Conservation (phyloP, 2,329 filamentous ascomycete species). For the Bipolaris gigantea region DNA sequence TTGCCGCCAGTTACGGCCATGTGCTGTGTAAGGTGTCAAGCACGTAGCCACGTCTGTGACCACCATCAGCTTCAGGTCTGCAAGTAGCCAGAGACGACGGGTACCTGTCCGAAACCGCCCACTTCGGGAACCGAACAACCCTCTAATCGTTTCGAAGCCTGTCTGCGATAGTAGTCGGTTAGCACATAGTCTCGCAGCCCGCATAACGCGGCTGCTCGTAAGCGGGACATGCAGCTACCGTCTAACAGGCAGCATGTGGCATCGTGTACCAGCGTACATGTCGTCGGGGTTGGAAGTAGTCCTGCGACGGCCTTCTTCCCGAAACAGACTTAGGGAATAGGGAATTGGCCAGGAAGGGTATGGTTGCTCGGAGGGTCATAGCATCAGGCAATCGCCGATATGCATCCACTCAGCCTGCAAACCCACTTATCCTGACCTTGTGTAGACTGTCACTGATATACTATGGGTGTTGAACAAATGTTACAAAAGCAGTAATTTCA, state of each 20-base stretch:
- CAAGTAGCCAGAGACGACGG: slow-evolving; percentile 6
- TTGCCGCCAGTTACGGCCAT: neutral
- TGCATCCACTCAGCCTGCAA: neutral
- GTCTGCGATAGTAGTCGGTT: neutral
- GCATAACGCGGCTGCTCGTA: neutral
- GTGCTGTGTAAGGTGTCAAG: too few species aligned
- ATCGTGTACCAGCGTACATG: too few species aligned
- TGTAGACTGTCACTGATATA: too few species aligned
- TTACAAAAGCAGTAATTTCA: neutral
- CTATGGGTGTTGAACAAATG: neutral
- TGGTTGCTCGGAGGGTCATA: neutral
- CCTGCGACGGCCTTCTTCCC: neutral
- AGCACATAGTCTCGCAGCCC: neutral
- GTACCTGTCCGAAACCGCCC: slow-evolving; percentile 4
- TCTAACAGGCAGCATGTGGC: too few species aligned
- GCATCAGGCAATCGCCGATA: neutral
- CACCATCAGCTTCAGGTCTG: too few species aligned
- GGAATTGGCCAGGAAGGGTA: neutral
- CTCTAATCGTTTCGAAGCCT: neutral
- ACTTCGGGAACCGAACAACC: slow-evolving; percentile 1
- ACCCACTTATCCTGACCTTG: too few species aligned
- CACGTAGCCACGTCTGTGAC: too few species aligned
- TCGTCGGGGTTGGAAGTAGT: too few species aligned
- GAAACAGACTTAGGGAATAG: neutral
- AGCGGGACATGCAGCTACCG: neutral